Percentiles rank a stretch among this genome's conserved stretches.
Conservation (phyloP, 805 yeast species). For the Candida nitratophila region DNA sequence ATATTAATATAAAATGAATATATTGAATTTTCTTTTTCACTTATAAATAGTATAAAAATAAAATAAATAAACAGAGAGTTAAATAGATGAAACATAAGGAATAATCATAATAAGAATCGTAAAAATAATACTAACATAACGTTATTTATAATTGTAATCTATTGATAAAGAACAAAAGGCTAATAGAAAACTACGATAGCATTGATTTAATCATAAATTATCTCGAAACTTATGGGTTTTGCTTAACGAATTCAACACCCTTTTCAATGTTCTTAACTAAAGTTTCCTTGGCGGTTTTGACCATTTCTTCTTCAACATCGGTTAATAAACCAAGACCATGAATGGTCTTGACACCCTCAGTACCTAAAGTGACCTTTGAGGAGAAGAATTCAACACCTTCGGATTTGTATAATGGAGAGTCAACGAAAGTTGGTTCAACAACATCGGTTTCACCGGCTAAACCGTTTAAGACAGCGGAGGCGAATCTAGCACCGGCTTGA, state of each 20-base stretch:
- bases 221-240: conserved; percentile 46
- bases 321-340: conserved; percentile 72
- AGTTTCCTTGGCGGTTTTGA: conserved; percentile 80
- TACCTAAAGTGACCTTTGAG: conserved; percentile 88
- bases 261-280: conserved; percentile 85
- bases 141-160: too few relatives aligned
- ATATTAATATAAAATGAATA: too few relatives aligned
- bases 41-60: too few relatives aligned
- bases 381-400: conserved; percentile 98
- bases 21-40: too few relatives aligned
- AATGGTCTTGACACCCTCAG: conserved; percentile 77
- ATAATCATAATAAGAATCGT: too few relatives aligned
- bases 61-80: too few relatives aligned
- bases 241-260: conserved; percentile 83
- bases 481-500: conserved; percentile 73
- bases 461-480: conserved; percentile 57
- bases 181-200: too few relatives aligned
- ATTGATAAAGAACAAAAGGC: too few relatives aligned
- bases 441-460: conserved; percentile 36
- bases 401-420: conserved; percentile 70
- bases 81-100: too few relatives aligned
- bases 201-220: too few relatives aligned
- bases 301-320: conserved; percentile 76
- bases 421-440: conserved; percentile 52
- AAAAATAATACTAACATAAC: too few relatives aligned